Conservation (phyloP, 2,329 filamentous ascomycete genomes). For the Ceratocystis papillata region DNA sequence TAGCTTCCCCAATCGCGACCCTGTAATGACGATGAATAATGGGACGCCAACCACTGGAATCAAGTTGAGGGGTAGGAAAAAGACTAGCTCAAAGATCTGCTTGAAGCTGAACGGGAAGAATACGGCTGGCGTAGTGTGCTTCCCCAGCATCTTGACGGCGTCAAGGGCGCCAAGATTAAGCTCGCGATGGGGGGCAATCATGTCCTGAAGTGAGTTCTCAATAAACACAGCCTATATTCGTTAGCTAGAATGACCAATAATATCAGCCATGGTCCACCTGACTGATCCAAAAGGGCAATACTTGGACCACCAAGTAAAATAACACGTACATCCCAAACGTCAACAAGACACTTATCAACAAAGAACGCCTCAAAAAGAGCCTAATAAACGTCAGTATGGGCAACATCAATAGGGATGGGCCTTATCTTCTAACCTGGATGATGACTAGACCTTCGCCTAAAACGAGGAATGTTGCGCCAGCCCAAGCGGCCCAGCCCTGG, state of each 20-base stretch:
- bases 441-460: conserved; percentile 72
- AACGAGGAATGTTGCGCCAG: conserved; percentile 77
- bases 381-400: conserved; percentile 11
- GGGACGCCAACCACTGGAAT: conserved; percentile 74
- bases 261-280: neutral
- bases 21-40: conserved; percentile 78
- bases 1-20: conserved; percentile 75
- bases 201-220: conserved; percentile 56
- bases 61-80: conserved; percentile 74
- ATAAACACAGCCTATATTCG: conserved; percentile 54
- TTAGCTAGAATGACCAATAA: conserved; percentile 7
- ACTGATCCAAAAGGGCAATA: conserved; percentile 22
- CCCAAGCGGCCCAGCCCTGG: conserved; percentile 76
- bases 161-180: conserved; percentile 57
- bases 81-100: conserved; percentile 77
- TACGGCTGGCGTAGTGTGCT: conserved; percentile 62
- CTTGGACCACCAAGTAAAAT: neutral
- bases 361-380: conserved; percentile 69
- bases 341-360: conserved; percentile 66
- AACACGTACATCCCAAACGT: conserved; percentile 68
- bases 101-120: conserved; percentile 83
- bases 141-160: conserved; percentile 70
- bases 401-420: neutral
- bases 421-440: conserved; percentile 34
- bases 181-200: conserved; percentile 56